These are phyloP conservation scores for Suillus brevipes DNA, from an alignment of 768 basidiomycete genomes.

Conservation along the genomic window DNA sequence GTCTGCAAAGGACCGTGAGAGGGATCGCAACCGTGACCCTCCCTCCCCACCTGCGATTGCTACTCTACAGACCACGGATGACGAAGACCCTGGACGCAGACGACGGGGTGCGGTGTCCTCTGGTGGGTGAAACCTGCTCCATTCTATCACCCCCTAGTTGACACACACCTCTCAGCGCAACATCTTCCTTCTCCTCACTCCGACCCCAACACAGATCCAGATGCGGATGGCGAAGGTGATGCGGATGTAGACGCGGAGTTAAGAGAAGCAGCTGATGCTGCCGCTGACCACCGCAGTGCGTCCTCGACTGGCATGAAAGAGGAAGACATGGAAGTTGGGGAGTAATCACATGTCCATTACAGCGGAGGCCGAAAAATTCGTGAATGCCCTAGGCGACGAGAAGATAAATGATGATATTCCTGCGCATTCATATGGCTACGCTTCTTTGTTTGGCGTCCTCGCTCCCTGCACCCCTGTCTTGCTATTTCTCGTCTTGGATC, in stretches of 20 bases:
- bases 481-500: neutral
- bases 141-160: constrained; percentile 16
- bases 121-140: constrained; percentile 1
- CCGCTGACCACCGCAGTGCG: constrained; percentile 40
- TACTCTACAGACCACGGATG: constrained; percentile 30
- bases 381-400: neutral
- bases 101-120: constrained; percentile 25
- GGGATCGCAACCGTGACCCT: constrained; percentile 24
- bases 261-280: constrained; percentile 52
- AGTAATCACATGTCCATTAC: constrained; percentile 3
- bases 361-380: neutral
- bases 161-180: constrained; percentile 17
- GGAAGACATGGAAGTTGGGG: constrained; percentile 27
- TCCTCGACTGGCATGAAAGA: constrained; percentile 27
- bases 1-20: constrained; percentile 18
- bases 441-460: neutral
- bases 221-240: constrained; percentile 30
- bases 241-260: constrained; percentile 47
- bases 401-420: neutral
- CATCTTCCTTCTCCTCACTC: constrained; percentile 25
- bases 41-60: constrained; percentile 34
- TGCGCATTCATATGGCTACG: neutral
- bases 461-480: neutral
- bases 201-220: constrained; percentile 21
- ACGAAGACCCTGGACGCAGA: constrained; percentile 30